Conservation (phyloP, 139 green algal species). For the Limnomonas spitsbergensis region DNA sequence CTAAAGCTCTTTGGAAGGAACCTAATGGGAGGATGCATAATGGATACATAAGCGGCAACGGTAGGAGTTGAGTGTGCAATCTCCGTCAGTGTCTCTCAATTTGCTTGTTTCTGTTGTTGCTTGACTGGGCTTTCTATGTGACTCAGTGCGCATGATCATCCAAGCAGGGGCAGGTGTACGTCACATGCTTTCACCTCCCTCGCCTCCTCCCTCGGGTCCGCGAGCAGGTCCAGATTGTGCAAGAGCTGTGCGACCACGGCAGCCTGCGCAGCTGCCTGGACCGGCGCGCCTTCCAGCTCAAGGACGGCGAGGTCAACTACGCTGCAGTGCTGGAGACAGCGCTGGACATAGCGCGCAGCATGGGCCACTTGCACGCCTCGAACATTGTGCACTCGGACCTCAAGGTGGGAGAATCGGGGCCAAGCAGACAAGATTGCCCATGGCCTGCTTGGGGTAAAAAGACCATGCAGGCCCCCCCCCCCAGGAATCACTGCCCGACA, state of each 20-base stretch:
- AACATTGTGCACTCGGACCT: constrained; percentile 50
- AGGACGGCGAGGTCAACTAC: constrained; percentile 11
- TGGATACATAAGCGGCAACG: not conserved
- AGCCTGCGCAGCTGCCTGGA: constrained; percentile 35
- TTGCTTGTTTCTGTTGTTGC: not conserved
- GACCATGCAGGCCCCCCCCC: no score
- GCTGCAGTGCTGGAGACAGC: constrained; percentile 44
- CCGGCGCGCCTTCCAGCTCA: not conserved
- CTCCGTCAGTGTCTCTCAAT: not conserved
- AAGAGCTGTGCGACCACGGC: constrained; percentile 58
- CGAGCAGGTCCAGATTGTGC: constrained; percentile 44
- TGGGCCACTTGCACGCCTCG: constrained; percentile 43
- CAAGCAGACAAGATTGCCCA: not conserved
- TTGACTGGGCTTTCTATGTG: not conserved
- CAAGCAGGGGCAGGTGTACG: no score
- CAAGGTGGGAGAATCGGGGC: constrained; percentile 22
- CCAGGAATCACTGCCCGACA: no score
- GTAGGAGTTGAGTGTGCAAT: not conserved
- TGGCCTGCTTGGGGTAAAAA: not conserved
- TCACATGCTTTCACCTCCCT: no score
- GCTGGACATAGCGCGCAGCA: constrained; percentile 38
- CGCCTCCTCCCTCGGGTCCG: not conserved
- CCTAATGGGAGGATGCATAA: no score
- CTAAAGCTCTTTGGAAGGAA: no score
- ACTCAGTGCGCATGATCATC: no score